phyloP scores from a whole-genome alignment of 2,329 filamentous ascomycete species.

The Sporothrix protearum region DNA sequence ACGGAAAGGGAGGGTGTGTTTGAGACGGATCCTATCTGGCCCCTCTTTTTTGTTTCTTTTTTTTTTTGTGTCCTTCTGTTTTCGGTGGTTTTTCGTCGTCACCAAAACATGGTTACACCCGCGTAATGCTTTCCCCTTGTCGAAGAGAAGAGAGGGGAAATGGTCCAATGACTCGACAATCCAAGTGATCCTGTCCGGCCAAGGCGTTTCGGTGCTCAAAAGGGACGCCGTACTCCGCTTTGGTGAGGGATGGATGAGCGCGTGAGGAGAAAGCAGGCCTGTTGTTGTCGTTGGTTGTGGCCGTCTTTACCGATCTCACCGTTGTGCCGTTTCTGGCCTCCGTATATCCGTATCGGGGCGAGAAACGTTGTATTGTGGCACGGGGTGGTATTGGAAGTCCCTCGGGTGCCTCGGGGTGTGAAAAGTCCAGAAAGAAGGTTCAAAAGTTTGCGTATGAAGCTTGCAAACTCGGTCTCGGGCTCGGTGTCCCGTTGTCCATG shows the following conservation, averaged over 20 bases:
- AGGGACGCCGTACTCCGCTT: neutral
- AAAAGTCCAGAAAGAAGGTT: neutral
- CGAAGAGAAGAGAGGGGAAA: neutral
- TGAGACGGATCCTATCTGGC: slow-evolving; percentile 9
- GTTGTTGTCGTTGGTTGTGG: neutral
- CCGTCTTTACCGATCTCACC: neutral
- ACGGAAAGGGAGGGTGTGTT: neutral
- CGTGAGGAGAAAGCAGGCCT: neutral
- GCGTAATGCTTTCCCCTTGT: slow-evolving; percentile 4
- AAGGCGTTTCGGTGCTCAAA: neutral
- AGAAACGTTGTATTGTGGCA: neutral
- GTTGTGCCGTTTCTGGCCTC: slow-evolving; percentile 3
- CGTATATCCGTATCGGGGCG: slow-evolving; percentile 6
- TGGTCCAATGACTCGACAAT: neutral
- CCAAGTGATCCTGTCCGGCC: neutral
- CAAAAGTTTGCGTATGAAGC: neutral
- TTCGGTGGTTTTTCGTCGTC: neutral
- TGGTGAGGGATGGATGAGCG: neutral
- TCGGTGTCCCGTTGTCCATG: neutral
- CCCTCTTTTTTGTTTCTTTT: slow-evolving; percentile 1
- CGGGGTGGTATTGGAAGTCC: neutral
- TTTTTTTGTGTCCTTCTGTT: neutral
- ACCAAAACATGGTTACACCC: neutral
- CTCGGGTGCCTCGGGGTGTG: neutral
- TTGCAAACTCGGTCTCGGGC: neutral